Conservation (phyloP, 768 basidiomycete genomes). For the Saitozyma podzolica region DNA sequence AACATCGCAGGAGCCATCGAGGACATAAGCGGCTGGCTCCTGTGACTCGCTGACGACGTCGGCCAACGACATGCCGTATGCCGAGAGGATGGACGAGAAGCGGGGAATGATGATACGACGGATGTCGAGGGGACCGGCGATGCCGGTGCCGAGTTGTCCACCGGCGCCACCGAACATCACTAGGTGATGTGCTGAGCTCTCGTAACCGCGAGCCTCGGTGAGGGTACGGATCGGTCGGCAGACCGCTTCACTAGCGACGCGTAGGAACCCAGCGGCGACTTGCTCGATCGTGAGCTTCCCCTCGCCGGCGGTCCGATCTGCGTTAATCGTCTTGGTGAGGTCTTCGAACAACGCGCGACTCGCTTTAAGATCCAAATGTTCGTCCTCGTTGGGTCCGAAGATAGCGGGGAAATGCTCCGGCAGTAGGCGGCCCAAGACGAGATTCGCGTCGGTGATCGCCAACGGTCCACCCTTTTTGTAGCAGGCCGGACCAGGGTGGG, state of each 20-base stretch:
- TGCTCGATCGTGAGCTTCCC: constrained; percentile 54
- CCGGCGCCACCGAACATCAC: constrained; percentile 52
- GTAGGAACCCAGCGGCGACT: constrained; percentile 66
- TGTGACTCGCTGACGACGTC: constrained; percentile 34
- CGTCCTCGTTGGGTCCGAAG: constrained; percentile 86
- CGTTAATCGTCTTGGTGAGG: constrained; percentile 69
- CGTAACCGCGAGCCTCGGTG: constrained; percentile 85
- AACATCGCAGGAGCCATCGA: constrained; percentile 62
- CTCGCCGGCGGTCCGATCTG: constrained; percentile 56
- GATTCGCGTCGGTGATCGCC: constrained; percentile 50
- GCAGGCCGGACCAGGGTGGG: constrained; percentile 64
- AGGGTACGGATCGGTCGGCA: constrained; percentile 85
- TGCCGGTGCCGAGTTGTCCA: constrained; percentile 46
- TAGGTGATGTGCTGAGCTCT: constrained; percentile 67
- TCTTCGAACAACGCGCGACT: constrained; percentile 67
- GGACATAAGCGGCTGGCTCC: background rate
- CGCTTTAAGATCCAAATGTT: constrained; percentile 74
- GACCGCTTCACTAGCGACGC: constrained; percentile 98
- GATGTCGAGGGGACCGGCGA: constrained; percentile 34
- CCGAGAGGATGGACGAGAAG: constrained; percentile 89
- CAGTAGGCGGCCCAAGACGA: constrained; percentile 81
- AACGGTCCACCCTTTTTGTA: background rate
- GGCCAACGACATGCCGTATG: constrained; percentile 72
- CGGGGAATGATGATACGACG: constrained; percentile 51
- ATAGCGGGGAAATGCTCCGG: constrained; percentile 76